Evolutionary conservation across 75 land plant genomes (phyloP).

Genomic region (Sequoia sempervirens): DNA sequence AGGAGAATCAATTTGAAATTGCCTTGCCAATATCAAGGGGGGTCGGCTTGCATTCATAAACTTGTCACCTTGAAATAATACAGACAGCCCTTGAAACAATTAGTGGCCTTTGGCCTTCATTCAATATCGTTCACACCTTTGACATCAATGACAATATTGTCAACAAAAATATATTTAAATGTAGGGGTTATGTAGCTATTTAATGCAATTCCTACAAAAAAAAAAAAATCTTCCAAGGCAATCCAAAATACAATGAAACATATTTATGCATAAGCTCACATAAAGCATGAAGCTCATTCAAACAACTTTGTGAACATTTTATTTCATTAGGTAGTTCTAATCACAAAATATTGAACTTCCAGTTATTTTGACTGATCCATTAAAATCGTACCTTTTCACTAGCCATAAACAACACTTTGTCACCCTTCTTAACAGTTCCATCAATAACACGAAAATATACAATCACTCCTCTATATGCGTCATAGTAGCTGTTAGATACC

Average conservation of each 20-base stretch:
- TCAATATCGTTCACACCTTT: too few relatives aligned
- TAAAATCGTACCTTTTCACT: constrained; percentile 73
- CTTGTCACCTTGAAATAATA: too few relatives aligned
- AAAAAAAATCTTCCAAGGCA: background rate
- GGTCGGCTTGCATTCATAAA: too few relatives aligned
- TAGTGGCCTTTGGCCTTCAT: too few relatives aligned
- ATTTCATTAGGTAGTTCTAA: background rate
- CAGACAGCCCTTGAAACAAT: too few relatives aligned
- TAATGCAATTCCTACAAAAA: too few relatives aligned
- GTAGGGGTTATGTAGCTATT: background rate
- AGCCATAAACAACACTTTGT: constrained; percentile 89
- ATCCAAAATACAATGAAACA: background rate
- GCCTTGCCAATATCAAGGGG: too few relatives aligned
- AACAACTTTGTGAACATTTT: background rate
- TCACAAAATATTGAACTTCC: background rate
- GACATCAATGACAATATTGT: too few relatives aligned
- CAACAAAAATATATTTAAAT: background rate
- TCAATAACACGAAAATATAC: constrained; percentile 97
- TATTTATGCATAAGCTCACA: background rate
- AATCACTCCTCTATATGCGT: constrained; percentile 93
- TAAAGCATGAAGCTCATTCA: background rate
- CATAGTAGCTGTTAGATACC: constrained; percentile 74
- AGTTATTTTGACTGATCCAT: background rate
- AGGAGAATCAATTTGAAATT: too few relatives aligned
- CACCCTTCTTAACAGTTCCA: constrained; percentile 89